Evolutionary conservation across 495 filamentous ascomycete genomes (phyloP).

Genomic region (Amorphotheca resinae): DNA sequence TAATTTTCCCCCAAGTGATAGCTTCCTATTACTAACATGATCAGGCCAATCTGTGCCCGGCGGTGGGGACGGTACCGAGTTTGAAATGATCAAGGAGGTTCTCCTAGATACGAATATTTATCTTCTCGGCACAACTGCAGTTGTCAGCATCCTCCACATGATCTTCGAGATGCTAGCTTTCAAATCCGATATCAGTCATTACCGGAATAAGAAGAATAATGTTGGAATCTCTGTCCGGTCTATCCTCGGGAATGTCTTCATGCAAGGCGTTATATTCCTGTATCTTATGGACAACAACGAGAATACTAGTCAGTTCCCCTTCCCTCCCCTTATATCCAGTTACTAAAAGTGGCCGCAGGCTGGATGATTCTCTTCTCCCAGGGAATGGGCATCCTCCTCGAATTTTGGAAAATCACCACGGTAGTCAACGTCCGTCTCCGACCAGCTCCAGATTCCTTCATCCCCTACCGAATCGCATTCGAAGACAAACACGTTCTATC

Average conservation of each 20-base stretch:
- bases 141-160: conserved; percentile 84
- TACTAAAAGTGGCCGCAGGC: conserved; percentile 21
- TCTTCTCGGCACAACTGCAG: conserved; percentile 68
- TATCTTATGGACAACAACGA: conserved; percentile 98
- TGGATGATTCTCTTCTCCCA: conserved; percentile 98
- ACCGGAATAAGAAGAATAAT: conserved; percentile 98
- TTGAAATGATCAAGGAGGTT: conserved; percentile 92
- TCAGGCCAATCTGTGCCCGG: conserved; percentile 48
- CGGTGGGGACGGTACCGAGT: conserved; percentile 65
- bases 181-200: conserved; percentile 89
- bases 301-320: conserved; percentile 47
- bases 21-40: conserved; percentile 13
- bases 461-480: conserved; percentile 78
- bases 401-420: conserved; percentile 98
- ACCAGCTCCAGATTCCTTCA: conserved; percentile 43
- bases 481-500: conserved; percentile 95
- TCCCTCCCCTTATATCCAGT: background rate
- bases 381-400: conserved; percentile 76
- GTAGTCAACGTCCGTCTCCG: conserved; percentile 82
- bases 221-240: conserved; percentile 92
- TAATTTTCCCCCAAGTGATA: background rate
- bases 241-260: conserved; percentile 94
- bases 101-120: conserved; percentile 90
- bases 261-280: conserved; percentile 92
- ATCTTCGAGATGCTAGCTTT: conserved; percentile 93